A percentile compares a stretch with the other conserved stretches of the same genome.
Evolutionary conservation across 495 filamentous ascomycete genomes (phyloP).

Genomic region (Amphirosellinia nigrospora): DNA sequence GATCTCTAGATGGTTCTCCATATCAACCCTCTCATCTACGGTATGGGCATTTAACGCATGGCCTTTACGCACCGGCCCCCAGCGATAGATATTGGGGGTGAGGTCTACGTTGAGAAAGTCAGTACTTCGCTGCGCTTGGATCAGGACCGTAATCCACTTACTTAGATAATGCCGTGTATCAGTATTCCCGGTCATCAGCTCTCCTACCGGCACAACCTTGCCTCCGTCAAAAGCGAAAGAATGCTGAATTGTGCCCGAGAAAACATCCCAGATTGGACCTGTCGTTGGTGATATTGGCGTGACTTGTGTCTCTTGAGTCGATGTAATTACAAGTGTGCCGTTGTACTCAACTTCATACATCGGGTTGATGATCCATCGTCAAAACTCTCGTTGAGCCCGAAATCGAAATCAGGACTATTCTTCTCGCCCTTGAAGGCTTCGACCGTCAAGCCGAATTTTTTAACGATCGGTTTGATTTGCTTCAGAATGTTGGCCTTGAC

Average conservation of each 20-base stretch:
- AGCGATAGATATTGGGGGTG: constrained; percentile 64
- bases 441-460: constrained; percentile 60
- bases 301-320: constrained; percentile 50
- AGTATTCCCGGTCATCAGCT: constrained; percentile 74
- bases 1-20: constrained; percentile 61
- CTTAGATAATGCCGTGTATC: constrained; percentile 60
- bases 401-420: constrained; percentile 51
- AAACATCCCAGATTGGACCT: constrained; percentile 49
- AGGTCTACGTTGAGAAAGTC: constrained; percentile 57
- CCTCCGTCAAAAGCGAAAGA: constrained; percentile 61
- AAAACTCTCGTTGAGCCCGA: constrained; percentile 28
- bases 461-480: constrained; percentile 56
- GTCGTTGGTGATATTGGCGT: constrained; percentile 66
- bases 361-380: constrained; percentile 45
- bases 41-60: constrained; percentile 59
- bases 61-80: constrained; percentile 57
- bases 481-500: constrained; percentile 57
- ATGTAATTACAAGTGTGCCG: constrained; percentile 53
- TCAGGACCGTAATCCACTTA: constrained; percentile 46
- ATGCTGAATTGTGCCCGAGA: constrained; percentile 66
- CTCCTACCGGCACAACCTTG: constrained; percentile 64
- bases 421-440: constrained; percentile 51
- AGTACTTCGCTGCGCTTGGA: constrained; percentile 46
- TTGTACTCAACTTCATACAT: constrained; percentile 62
- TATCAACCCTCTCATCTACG: constrained; percentile 60